Base-by-base conservation (phyloP, 306 rosid species). In the Comarum palustre region DNA sequence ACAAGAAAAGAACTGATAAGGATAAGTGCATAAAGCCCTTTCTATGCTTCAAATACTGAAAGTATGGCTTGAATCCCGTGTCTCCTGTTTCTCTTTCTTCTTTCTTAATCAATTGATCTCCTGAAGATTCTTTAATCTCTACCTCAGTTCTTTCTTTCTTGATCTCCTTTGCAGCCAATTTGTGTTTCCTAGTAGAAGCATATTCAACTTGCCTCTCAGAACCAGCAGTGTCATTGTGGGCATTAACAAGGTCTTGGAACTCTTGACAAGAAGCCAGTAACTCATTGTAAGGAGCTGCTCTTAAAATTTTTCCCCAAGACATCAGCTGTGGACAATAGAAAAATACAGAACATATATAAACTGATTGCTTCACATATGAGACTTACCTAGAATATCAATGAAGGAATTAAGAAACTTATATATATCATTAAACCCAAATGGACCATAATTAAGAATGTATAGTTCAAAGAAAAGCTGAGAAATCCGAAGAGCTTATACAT, bases 11-110 rank as follows among this genome's bases (percentile, higher is more conserved):
- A 4, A 63, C 31, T 39, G 84, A 59, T 32, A 71, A 38, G 12
- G 24, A 34, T 61, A 81, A 81, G 73, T 76, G 78, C 52, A 88
- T 66, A 32, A 82, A 82, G 19, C 90, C 89, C 72, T 51, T 80
- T 54, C 31, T 62, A 47, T 84, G 86, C 63, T 81, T 86, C 79
- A 86, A 63, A 71, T 86, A 86, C 69, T 79, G 86, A 39, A 80
- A 46, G 73, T 84, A 84, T 76, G 93, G 90, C 78, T 79, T 88
- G 32, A 84, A 76, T 58, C 93, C 89, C 6, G 13, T 32, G 74
- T 82, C 82, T 79, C 90, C 93, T 59, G 2, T 75, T 79, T 88
- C 90, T 68, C 76, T 84, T 73, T 86, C 85, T 75, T 88, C 93
- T 71, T 84, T 74, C 78, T 74, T 82, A 51, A 86, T 88, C 77